Conservation (phyloP, 805 yeast genomes). For the Clavispora asparagi region DNA sequence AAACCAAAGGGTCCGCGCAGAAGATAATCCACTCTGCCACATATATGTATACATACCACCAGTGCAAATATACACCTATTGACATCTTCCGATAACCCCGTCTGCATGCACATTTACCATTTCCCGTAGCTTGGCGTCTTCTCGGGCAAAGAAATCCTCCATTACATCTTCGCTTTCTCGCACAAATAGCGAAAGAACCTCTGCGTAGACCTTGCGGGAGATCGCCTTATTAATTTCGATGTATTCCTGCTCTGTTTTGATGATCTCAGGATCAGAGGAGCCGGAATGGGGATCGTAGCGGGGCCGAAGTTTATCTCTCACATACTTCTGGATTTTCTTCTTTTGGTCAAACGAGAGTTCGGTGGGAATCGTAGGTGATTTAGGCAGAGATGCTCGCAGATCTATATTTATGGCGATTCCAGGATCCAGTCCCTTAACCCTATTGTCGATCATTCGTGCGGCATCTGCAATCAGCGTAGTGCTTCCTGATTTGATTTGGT, state of each 20-base stretch:
- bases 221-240: constrained; percentile 58
- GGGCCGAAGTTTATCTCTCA: constrained; percentile 49
- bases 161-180: constrained; percentile 6
- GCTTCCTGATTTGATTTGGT: constrained; percentile 12
- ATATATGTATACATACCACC: no score
- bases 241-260: constrained; percentile 37
- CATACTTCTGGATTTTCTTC: constrained; percentile 48
- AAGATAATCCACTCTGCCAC: constrained; percentile 16
- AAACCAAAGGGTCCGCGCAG: constrained; percentile 72
- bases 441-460: constrained; percentile 3
- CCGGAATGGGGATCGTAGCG: constrained; percentile 30
- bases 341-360: constrained; percentile 43
- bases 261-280: constrained; percentile 17
- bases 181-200: constrained; percentile 15
- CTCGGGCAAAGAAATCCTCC: constrained; percentile 15
- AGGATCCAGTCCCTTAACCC: not conserved
- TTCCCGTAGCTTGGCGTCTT: constrained; percentile 13
- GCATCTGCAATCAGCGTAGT: not conserved
- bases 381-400: not conserved
- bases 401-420: not conserved
- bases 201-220: constrained; percentile 53
- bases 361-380: not conserved
- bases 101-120: constrained; percentile 22
- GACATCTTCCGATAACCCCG: not conserved
- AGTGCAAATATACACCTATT: not conserved